A percentile compares a stretch with the other conserved stretches of the same genome.
Conservation (phyloP, 352 stramenopile genomes). For the Saprolegnia diclina region DNA sequence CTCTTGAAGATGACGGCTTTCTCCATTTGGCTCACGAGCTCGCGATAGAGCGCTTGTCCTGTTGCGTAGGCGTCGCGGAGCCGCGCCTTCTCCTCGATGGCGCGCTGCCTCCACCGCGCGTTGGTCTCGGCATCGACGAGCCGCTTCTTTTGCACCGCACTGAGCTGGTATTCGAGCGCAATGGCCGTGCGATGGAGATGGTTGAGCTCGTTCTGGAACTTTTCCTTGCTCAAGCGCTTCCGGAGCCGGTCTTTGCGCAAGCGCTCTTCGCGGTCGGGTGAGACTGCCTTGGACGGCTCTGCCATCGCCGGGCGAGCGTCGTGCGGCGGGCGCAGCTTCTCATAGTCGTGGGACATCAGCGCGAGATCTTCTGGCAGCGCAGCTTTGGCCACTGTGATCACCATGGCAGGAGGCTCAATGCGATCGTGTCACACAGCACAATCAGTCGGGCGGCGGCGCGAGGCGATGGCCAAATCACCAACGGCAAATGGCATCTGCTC, state of each 20-base stretch:
- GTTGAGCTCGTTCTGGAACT: conserved; percentile 9
- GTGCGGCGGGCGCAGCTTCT: background rate
- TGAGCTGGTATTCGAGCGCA: conserved; percentile 4
- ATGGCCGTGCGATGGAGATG: conserved; percentile 3
- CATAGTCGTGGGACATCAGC: background rate
- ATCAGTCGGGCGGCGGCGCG: background rate
- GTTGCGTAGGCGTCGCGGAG: background rate
- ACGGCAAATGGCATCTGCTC: no score
- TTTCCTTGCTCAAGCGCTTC: conserved; percentile 24
- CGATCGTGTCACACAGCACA: background rate
- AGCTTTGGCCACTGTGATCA: background rate
- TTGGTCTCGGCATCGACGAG: background rate
- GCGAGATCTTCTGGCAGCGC: background rate
- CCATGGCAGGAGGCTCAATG: background rate
- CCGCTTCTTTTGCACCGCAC: background rate
- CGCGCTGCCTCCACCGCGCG: background rate
- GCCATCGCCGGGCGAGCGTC: background rate
- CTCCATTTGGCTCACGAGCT: conserved; percentile 8
- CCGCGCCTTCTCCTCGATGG: background rate
- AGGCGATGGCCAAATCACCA: no score
- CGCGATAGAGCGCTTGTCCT: background rate
- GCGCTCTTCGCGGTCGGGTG: conserved; percentile 5
- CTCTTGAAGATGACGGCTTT: conserved; percentile 12
- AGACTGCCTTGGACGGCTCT: background rate
- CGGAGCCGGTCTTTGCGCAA: conserved; percentile 19